Base-by-base conservation (phyloP, 2,329 filamentous ascomycete species). In the Neurospora sp. region DNA sequence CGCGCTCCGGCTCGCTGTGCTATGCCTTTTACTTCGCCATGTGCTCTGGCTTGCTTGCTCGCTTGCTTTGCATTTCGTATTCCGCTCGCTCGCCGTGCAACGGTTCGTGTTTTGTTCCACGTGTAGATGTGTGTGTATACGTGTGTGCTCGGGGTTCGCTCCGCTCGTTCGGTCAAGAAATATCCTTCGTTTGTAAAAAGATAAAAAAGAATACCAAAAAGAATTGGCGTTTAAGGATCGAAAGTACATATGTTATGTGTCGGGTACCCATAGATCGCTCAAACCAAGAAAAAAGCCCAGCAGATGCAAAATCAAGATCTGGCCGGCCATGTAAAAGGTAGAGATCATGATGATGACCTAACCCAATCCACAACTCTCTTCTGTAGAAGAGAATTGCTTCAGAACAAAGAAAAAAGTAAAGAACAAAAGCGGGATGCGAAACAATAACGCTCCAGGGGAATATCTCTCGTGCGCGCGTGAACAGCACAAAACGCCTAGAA, bases 191-290 rank as follows among this genome's bases (percentile, higher is more conserved):
- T 62, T 28, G 23, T 36, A 3, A 62, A 62, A 69, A 43, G 37
- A 38, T n/a, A 19, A 36, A 40, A 66, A 66, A 66, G 8, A 68
- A 43, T 19, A 38, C 19, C 15, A 19, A 46, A 52, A 66, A 70
- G 46, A 66, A 70, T 40, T 66, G 68, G 66, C 43, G 38, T 66
- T 52, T 17, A 33, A 62, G 52, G 52, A 33, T 62, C 52, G 52
- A 62, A 41, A 62, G 52, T 62, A 62, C 52, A 62, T 62, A 10
- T 62, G 52, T 33, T 36, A 33, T 38, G 66, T 39, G 66, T 67
- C 46, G 52, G 8, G 39, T n/a, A 19, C 37, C 39, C 33, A 37
- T 11, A 66, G 37, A 41, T 36, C 40, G 37, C 41, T 41, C 36
- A 33, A 23, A 36, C 52, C 66, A 40, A 67, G 15, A 67, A 40